These are phyloP conservation scores for Penicillium verrucosum DNA, from an alignment of 2,329 filamentous ascomycete genomes.

Conservation along the genomic window DNA sequence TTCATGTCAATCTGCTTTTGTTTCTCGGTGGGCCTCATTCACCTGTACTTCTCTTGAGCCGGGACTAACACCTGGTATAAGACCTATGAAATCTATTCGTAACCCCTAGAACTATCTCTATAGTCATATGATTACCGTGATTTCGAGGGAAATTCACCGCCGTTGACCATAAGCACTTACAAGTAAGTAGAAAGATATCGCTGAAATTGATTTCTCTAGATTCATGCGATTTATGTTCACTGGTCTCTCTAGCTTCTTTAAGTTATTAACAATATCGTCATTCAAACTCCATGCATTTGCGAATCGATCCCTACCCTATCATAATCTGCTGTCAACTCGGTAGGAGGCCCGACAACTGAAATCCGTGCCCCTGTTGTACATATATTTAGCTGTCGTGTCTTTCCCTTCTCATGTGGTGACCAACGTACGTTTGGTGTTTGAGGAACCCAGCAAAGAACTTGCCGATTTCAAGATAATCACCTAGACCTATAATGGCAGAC, in stretches of 20 bases:
- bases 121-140: conserved; percentile 12
- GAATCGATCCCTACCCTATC: neutral
- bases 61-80: neutral
- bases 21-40: conserved; percentile 19
- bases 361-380: neutral
- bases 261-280: neutral
- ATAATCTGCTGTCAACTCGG: neutral
- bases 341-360: neutral
- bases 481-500: conserved; percentile 36
- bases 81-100: neutral
- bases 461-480: conserved; percentile 33
- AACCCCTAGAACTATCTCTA: neutral
- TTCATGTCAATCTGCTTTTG: conserved; percentile 29
- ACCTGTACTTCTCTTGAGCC: neutral
- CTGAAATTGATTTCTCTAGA: neutral
- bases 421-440: conserved; percentile 19
- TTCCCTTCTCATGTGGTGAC: neutral
- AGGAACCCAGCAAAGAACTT: conserved; percentile 38
- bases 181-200: neutral
- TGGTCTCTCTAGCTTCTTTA: neutral
- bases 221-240: neutral
- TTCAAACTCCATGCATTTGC: neutral
- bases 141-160: conserved; percentile 25
- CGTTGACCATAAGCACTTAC: conserved; percentile 22
- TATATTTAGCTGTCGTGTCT: neutral